Conservation (phyloP, 768 basidiomycete species). For the Leccinellum rugosiceps region DNA sequence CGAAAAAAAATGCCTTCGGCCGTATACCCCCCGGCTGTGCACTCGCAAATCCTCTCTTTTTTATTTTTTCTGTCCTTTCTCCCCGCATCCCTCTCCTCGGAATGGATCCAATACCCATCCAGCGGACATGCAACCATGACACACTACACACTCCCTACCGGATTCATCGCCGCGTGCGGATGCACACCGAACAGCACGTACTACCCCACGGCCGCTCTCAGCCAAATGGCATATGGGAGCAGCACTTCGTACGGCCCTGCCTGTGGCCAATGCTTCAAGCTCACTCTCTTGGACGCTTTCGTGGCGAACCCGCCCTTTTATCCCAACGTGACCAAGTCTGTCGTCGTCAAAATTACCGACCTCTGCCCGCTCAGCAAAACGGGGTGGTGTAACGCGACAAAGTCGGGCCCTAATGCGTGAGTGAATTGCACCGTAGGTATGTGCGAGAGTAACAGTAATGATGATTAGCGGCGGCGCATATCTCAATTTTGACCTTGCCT, state of each 20-base stretch:
- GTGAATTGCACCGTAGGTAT: constrained; percentile 20
- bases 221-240: constrained; percentile 77
- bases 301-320: constrained; percentile 65
- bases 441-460: neutral
- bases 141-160: constrained; percentile 55
- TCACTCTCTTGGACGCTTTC: constrained; percentile 71
- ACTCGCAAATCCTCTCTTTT: constrained; percentile 22
- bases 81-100: constrained; percentile 24
- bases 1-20: constrained; percentile 15
- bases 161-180: constrained; percentile 66
- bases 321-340: constrained; percentile 54
- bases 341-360: constrained; percentile 79
- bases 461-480: constrained; percentile 55
- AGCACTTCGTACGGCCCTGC: constrained; percentile 67
- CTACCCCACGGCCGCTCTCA: constrained; percentile 79
- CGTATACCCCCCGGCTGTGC: neutral
- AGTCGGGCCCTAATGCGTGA: constrained; percentile 59
- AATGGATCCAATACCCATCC: constrained; percentile 64
- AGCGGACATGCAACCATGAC: constrained; percentile 72
- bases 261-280: constrained; percentile 77
- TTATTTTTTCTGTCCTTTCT: constrained; percentile 24
- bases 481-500: constrained; percentile 83
- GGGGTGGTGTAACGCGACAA: constrained; percentile 74
- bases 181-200: constrained; percentile 62
- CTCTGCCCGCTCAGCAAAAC: constrained; percentile 61